Evolutionary conservation across 805 yeast genomes (phyloP), one percentile per base, ranked within the genome.

Genomic region (Candida coquimbonensis): DNA sequence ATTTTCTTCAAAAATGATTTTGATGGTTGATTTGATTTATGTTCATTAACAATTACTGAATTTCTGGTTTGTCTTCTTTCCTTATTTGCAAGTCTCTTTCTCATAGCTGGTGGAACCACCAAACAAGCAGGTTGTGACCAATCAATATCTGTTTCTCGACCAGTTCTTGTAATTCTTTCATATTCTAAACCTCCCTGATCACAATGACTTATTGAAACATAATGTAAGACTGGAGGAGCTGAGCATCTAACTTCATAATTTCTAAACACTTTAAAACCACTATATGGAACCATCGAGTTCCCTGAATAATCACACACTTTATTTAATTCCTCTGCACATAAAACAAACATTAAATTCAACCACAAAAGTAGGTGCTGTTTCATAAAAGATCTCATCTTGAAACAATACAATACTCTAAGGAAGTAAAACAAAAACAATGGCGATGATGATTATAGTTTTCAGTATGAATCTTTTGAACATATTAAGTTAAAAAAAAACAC

Each of bases 251-350:
- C 56, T 21, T 70, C 66, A 47, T 72, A 74, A 19, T 74, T 70
- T 42, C 81, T 66, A 42, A 73, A 72, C 2, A 81, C 62, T 45
- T 74, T 74, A 53, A 79, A 76, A 0, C 88, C 88, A 0, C 80
- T 68, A 52, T 72, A 81, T 1, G 74, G 70, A 12, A 63, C 43
- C 33, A 51, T 45, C 29, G 60, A 53, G 1, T 47, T 44, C n/a
- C 38, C 33, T 9, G 48, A 26, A 14, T 69, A 63, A 46, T 68
- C 66, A 54, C 77, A 72, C 2, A 56, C 52, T 44, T 54, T 65
- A 48, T 60, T 65, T 36, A 44, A 41, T 21, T 43, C n/a, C 7
- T 17, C 16, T 8, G 7, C 13, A 13, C 25, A 26, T 14, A 24
- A 36, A 7, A 39, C 13, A 26, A 36, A 24, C 26, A 19, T 13